Conservation (phyloP, 2,329 filamentous ascomycete species). For the Diaporthe vaccinii region DNA sequence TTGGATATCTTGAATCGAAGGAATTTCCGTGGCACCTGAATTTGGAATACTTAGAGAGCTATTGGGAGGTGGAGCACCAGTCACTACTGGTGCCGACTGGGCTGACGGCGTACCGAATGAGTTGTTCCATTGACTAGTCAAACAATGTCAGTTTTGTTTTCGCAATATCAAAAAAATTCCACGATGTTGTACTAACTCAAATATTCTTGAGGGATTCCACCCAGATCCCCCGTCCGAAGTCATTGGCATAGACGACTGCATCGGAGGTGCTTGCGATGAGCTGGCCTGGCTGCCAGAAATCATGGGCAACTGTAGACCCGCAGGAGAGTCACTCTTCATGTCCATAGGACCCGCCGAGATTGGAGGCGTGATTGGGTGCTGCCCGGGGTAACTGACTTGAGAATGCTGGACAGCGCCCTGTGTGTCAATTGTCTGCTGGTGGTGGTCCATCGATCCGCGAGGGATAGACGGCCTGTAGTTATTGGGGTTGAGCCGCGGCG, state of each 20-base stretch:
- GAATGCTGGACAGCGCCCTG: slow-evolving; percentile 63
- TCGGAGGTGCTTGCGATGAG: slow-evolving; percentile 65
- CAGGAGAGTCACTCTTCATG: slow-evolving; percentile 81
- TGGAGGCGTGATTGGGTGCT: slow-evolving; percentile 83
- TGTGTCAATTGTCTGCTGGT: slow-evolving; percentile 65
- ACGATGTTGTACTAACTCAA: slow-evolving; percentile 77
- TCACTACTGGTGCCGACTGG: slow-evolving; percentile 56
- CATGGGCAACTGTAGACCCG: slow-evolving; percentile 77
- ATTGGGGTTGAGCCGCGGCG: slow-evolving; percentile 66
- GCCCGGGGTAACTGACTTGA: slow-evolving; percentile 75
- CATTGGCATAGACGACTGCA: slow-evolving; percentile 69
- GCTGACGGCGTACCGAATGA: slow-evolving; percentile 83
- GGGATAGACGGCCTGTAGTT: slow-evolving; percentile 57
- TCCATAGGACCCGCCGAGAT: slow-evolving; percentile 80
- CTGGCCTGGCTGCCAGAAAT: slow-evolving; percentile 62
- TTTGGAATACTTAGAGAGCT: slow-evolving; percentile 66
- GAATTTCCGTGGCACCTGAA: slow-evolving; percentile 67
- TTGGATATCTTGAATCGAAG: slow-evolving; percentile 67
- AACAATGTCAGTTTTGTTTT: slow-evolving; percentile 41
- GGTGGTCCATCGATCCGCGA: slow-evolving; percentile 64
- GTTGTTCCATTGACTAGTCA: slow-evolving; percentile 88
- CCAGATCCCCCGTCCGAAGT: slow-evolving; percentile 68
- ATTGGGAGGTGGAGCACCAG: slow-evolving; percentile 58
- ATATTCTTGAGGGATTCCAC: slow-evolving; percentile 91
- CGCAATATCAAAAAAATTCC: slow-evolving; percentile 30